A percentile compares a stretch with the other conserved stretches of the same genome.
Conservation (phyloP, 805 yeast species). For the Kluyveromyces siamensis region DNA sequence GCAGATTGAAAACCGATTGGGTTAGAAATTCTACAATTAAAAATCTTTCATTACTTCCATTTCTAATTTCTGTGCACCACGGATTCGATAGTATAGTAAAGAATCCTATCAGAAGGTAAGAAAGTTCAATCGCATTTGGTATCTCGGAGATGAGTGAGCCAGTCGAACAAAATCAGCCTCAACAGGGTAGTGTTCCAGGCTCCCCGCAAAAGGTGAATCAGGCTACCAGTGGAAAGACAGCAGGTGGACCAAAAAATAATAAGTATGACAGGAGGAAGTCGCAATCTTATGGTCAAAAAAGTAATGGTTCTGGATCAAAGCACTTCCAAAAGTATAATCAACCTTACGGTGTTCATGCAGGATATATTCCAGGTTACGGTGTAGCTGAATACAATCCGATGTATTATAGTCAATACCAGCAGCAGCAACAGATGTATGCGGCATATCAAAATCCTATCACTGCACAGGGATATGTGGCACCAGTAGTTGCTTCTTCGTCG, state of each 20-base stretch:
- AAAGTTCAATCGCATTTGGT: not conserved
- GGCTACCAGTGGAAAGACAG: not conserved
- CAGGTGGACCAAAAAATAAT: not conserved
- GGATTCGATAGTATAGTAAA: not conserved
- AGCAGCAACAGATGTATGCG: conserved; percentile 1
- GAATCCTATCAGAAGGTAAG: not conserved
- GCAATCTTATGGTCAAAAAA: not conserved
- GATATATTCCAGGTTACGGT: conserved; percentile 2
- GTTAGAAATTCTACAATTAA: not conserved
- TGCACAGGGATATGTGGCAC: not conserved
- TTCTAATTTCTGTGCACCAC: not conserved
- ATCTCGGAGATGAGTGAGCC: not conserved
- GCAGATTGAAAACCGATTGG: not conserved
- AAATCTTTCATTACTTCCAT: not conserved
- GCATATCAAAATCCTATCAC: conserved; percentile 1
- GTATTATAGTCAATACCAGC: conserved; percentile 3
- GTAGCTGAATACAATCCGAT: conserved; percentile 2
- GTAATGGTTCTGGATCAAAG: not conserved
- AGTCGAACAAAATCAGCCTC: not conserved
- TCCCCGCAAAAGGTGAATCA: not conserved
- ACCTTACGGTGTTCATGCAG: not conserved
- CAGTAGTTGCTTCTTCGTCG: not conserved
- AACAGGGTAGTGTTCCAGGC: not conserved
- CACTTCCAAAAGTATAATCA: conserved; percentile 3
- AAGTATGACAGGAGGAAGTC: conserved; percentile 1